Evolutionary conservation across 306 rosid genomes (phyloP).

Genomic region (Ceratonia siliqua): DNA sequence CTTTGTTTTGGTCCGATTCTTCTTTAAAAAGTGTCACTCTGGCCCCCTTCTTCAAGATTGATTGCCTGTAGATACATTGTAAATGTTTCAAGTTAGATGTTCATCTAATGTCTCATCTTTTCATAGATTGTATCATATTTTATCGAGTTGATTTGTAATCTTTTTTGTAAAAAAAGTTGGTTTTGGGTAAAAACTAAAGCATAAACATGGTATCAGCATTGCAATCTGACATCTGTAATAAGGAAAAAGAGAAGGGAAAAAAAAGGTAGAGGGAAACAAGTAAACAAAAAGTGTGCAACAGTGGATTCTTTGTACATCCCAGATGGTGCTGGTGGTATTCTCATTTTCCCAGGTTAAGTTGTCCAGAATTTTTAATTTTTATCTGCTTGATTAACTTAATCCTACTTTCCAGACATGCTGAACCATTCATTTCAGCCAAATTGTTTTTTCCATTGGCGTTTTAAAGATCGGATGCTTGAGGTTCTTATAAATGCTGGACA

Average conservation of each 20-base stretch:
- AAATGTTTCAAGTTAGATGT: neutral
- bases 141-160: neutral
- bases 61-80: neutral
- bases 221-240: neutral
- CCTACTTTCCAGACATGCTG: slow-evolving; percentile 75
- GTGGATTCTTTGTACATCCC: neutral
- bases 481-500: slow-evolving; percentile 98
- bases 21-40: neutral
- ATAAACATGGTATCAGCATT: neutral
- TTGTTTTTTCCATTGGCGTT: slow-evolving; percentile 97
- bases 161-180: neutral
- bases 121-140: neutral
- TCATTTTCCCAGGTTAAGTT: neutral
- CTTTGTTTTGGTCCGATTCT: neutral
- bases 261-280: neutral
- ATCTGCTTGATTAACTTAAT: slow-evolving; percentile 30
- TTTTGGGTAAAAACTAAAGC: neutral
- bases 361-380: neutral
- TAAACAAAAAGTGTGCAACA: neutral
- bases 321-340: neutral
- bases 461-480: slow-evolving; percentile 95
- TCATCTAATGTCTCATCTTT: neutral
- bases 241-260: neutral
- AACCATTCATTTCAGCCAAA: slow-evolving; percentile 96
- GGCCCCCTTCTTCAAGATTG: neutral